A percentile compares a stretch with the other conserved stretches of the same genome.
These are phyloP conservation scores for Paspalum vaginatum DNA, from an alignment of 176 grass and related monocot species.

Conservation along the genomic window DNA sequence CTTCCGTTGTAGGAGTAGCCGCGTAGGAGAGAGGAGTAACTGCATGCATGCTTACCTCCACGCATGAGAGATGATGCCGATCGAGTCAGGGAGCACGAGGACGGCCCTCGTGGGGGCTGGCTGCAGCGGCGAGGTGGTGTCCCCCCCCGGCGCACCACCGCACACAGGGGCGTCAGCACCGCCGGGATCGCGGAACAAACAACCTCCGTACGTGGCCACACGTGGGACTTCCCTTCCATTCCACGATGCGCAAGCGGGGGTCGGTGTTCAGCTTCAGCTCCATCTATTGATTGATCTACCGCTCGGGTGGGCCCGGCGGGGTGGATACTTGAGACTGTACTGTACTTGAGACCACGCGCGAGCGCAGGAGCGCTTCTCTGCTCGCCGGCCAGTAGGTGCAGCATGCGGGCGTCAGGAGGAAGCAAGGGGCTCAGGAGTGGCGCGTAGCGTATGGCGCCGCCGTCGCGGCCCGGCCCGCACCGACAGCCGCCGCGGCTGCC, in stretches of 20 bases:
- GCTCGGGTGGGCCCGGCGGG: no score
- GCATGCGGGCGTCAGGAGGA: no score
- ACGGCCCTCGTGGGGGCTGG: not conserved
- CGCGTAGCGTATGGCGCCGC: not conserved
- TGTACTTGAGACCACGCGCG: no score
- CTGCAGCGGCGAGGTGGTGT: not conserved
- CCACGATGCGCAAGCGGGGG: no score
- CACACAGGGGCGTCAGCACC: not conserved
- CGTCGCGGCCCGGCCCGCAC: not conserved
- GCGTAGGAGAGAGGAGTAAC: no score
- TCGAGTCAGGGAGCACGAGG: not conserved
- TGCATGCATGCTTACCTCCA: not conserved
- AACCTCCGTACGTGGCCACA: not conserved
- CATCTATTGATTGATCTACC: no score
- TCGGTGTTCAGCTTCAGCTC: no score
- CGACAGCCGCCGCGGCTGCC: not conserved
- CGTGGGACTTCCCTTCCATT: no score
- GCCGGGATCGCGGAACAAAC: conserved; percentile 33
- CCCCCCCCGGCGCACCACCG: not conserved
- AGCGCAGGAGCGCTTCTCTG: no score
- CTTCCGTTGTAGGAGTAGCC: not conserved
- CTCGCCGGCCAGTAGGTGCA: no score
- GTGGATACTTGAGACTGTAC: no score
- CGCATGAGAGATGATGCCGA: not conserved
- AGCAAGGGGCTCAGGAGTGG: not conserved